These are phyloP conservation scores for Thozetella sp. DNA, from an alignment of 495 filamentous ascomycete species.

Conservation along the genomic window DNA sequence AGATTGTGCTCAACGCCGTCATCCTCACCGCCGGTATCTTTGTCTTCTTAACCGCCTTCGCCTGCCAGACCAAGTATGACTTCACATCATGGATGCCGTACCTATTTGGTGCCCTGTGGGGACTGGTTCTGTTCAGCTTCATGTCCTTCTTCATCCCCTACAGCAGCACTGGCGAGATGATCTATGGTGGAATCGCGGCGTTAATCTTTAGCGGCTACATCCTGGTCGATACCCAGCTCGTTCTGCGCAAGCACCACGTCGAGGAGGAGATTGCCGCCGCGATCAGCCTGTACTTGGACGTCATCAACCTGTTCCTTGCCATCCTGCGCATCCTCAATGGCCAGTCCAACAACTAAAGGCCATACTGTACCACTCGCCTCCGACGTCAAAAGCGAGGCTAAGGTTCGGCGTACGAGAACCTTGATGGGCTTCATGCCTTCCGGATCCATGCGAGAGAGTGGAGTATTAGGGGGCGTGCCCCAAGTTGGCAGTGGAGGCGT, in stretches of 20 bases:
- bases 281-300: slow-evolving; percentile 92
- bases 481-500: too few relatives aligned
- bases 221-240: slow-evolving; percentile 92
- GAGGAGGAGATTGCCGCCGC: slow-evolving; percentile 98
- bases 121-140: slow-evolving; percentile 89
- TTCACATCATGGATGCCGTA: slow-evolving; percentile 97
- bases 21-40: slow-evolving; percentile 93
- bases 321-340: slow-evolving; percentile 90
- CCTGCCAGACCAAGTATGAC: slow-evolving; percentile 98
- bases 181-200: slow-evolving; percentile 79
- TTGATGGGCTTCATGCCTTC: too few relatives aligned
- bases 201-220: slow-evolving; percentile 94
- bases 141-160: slow-evolving; percentile 83
- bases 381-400: too few relatives aligned
- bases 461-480: too few relatives aligned
- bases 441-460: too few relatives aligned
- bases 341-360: slow-evolving; percentile 80
- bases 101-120: slow-evolving; percentile 88
- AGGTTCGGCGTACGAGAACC: too few relatives aligned
- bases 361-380: too few relatives aligned
- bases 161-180: slow-evolving; percentile 75
- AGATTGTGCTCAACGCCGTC: slow-evolving; percentile 87
- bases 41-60: slow-evolving; percentile 88
- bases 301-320: slow-evolving; percentile 94
- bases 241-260: slow-evolving; percentile 93